phyloP scores from a whole-genome alignment of 805 yeast species.

The Clavispora phyllophila region DNA sequence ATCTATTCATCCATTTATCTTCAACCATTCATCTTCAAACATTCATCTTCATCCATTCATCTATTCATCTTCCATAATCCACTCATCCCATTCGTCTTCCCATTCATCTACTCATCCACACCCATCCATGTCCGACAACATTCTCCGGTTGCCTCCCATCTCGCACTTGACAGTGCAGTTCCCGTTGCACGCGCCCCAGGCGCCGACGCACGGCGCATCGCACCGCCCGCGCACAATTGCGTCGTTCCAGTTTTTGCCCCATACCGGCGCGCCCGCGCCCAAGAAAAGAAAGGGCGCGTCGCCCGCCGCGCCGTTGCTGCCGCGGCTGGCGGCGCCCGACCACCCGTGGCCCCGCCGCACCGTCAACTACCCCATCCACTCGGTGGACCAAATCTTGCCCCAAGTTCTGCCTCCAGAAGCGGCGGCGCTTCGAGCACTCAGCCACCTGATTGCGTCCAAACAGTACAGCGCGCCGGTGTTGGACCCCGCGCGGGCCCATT shows the following conservation, averaged over 20 bases:
- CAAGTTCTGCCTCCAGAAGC: background rate
- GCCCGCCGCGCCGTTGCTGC: background rate
- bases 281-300: background rate
- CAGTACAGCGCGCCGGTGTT: slow-evolving; percentile 67
- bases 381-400: background rate
- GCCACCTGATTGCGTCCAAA: slow-evolving; percentile 18
- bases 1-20: no score
- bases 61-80: no score
- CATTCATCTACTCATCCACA: background rate
- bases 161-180: background rate
- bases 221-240: background rate
- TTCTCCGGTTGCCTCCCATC: background rate
- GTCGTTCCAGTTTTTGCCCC: background rate
- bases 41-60: no score
- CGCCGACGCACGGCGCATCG: background rate
- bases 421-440: background rate
- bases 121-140: background rate
- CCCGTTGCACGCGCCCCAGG: background rate
- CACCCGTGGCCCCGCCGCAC: background rate
- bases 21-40: no score
- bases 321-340: background rate
- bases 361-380: background rate
- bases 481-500: slow-evolving; percentile 56
- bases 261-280: background rate
- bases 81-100: background rate